A percentile compares a stretch with the other conserved stretches of the same genome.
Conservation (phyloP, 2,329 filamentous ascomycete genomes). For the Albophoma yamanashiensis region DNA sequence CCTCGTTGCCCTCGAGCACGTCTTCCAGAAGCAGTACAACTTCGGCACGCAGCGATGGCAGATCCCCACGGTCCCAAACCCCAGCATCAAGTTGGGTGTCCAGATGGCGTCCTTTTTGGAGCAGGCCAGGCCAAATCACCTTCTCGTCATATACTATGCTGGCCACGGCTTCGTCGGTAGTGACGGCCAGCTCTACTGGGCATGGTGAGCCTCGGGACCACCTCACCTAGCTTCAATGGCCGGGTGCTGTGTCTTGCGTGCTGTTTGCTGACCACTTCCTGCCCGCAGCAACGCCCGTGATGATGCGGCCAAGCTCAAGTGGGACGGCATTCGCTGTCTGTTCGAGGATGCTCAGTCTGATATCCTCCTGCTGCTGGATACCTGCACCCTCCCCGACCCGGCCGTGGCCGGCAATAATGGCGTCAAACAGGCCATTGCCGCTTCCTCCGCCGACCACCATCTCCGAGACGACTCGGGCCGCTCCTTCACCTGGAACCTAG, state of each 20-base stretch:
- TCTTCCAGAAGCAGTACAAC: slow-evolving; percentile 49
- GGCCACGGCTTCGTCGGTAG: slow-evolving; percentile 48
- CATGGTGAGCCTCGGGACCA: slow-evolving; percentile 39
- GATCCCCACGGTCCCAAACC: slow-evolving; percentile 48
- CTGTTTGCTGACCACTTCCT: slow-evolving; percentile 11
- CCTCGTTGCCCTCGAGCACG: slow-evolving; percentile 41
- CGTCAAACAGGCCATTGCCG: slow-evolving; percentile 52
- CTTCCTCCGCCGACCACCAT: slow-evolving; percentile 41
- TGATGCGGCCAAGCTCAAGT: slow-evolving; percentile 51
- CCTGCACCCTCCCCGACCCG: slow-evolving; percentile 44
- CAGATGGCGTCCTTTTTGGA: slow-evolving; percentile 51
- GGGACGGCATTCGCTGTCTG: slow-evolving; percentile 51
- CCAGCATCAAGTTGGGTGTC: slow-evolving; percentile 50
- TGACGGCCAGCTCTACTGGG: slow-evolving; percentile 55
- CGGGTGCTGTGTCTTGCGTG: background rate
- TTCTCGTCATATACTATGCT: slow-evolving; percentile 55
- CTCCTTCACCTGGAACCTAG: slow-evolving; percentile 48
- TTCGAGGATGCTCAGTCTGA: slow-evolving; percentile 54
- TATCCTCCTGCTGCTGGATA: slow-evolving; percentile 51
- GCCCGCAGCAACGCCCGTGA: slow-evolving; percentile 41
- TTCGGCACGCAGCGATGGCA: slow-evolving; percentile 50
- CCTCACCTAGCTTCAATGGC: background rate
- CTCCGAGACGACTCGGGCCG: slow-evolving; percentile 31
- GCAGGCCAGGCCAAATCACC: slow-evolving; percentile 43
- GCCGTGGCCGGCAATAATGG: slow-evolving; percentile 40